These are phyloP conservation scores for Zostera marina DNA, from an alignment of 116 monocot species.

Conservation along the genomic window DNA sequence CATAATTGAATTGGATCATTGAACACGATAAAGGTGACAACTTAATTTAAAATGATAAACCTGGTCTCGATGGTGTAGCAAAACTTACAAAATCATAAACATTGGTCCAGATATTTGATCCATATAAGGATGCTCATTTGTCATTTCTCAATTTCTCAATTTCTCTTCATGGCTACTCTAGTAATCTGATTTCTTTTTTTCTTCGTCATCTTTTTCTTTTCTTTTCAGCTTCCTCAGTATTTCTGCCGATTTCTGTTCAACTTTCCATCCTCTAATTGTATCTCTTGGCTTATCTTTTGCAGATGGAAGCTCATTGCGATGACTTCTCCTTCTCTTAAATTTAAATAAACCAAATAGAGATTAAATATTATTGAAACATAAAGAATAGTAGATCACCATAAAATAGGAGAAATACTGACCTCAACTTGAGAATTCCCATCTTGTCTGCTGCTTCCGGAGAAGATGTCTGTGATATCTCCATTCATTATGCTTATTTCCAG, in stretches of 20 bases:
- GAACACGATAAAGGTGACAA: too few relatives aligned
- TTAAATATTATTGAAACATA: background rate
- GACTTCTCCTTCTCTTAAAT: slow-evolving; percentile 11
- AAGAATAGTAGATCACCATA: background rate
- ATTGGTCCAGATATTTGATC: too few relatives aligned
- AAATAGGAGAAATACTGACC: slow-evolving; percentile 5
- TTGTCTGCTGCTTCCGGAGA: slow-evolving; percentile 10
- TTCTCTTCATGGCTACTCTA: too few relatives aligned
- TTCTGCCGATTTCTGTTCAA: slow-evolving; percentile 9
- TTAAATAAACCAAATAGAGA: background rate
- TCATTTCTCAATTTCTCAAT: too few relatives aligned
- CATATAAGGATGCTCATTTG: too few relatives aligned
- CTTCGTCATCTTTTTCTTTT: slow-evolving; percentile 1
- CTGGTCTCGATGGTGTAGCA: too few relatives aligned
- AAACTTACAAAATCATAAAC: too few relatives aligned
- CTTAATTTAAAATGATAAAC: too few relatives aligned
- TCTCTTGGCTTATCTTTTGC: slow-evolving; percentile 21
- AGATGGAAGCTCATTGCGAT: slow-evolving; percentile 12
- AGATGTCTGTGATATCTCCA: slow-evolving; percentile 38
- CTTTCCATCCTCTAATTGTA: slow-evolving; percentile 15
- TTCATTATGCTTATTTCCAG: slow-evolving; percentile 60
- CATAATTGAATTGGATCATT: too few relatives aligned
- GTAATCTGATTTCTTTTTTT: slow-evolving; percentile 5
- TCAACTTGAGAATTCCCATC: slow-evolving; percentile 3
- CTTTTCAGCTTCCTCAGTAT: background rate